phyloP scores from a whole-genome alignment of 2,329 filamentous ascomycete genomes.

The Xylaria sp. region DNA sequence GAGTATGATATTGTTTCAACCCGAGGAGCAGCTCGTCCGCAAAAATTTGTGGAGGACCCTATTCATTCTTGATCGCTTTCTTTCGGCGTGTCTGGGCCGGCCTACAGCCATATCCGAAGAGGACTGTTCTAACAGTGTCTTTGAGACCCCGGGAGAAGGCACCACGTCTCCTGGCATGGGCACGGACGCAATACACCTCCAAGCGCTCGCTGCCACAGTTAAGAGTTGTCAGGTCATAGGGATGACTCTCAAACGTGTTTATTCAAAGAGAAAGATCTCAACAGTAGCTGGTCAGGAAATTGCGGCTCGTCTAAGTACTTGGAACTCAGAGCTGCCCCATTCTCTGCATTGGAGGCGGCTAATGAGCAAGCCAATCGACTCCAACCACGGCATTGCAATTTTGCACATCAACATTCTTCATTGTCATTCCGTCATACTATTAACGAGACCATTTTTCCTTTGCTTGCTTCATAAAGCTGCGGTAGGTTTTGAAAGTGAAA shows the following conservation, averaged over 20 bases:
- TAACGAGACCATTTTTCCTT: slow-evolving; percentile 73
- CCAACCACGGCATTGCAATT: slow-evolving; percentile 67
- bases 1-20: slow-evolving; percentile 64
- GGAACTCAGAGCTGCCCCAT: slow-evolving; percentile 61
- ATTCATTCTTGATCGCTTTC: slow-evolving; percentile 72
- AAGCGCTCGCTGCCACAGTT: slow-evolving; percentile 64
- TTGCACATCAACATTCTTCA: slow-evolving; percentile 71
- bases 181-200: slow-evolving; percentile 46
- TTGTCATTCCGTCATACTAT: slow-evolving; percentile 70
- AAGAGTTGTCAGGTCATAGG: slow-evolving; percentile 69
- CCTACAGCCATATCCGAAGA: slow-evolving; percentile 71
- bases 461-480: slow-evolving; percentile 61
- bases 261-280: slow-evolving; percentile 69
- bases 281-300: slow-evolving; percentile 68
- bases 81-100: slow-evolving; percentile 71
- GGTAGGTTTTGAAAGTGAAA: slow-evolving; percentile 48
- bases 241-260: slow-evolving; percentile 67
- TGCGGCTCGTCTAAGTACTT: slow-evolving; percentile 62
- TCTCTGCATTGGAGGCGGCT: slow-evolving; percentile 63
- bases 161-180: slow-evolving; percentile 31
- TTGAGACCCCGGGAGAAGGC: slow-evolving; percentile 43
- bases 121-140: slow-evolving; percentile 66
- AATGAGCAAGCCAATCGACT: slow-evolving; percentile 52
- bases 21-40: slow-evolving; percentile 59
- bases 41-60: slow-evolving; percentile 72